phyloP scores from a whole-genome alignment of 768 basidiomycete species.

The Suillus fuscotomentosus region DNA sequence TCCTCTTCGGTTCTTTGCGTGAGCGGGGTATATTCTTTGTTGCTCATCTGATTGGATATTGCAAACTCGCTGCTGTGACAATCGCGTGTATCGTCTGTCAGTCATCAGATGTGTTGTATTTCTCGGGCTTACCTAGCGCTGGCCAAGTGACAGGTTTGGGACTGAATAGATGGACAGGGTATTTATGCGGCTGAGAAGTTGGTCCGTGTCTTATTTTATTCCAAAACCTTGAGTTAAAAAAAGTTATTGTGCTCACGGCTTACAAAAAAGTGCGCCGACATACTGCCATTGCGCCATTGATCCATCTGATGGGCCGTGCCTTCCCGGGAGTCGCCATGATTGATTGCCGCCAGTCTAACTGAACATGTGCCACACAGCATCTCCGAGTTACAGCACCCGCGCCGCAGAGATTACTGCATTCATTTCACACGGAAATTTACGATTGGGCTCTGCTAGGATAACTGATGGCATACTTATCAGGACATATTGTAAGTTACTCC shows the following conservation, averaged over 20 bases:
- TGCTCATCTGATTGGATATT: constrained; percentile 16
- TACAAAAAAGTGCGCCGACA: background rate
- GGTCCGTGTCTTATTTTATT: background rate
- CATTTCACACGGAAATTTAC: background rate
- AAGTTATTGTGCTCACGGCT: background rate
- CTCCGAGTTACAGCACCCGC: background rate
- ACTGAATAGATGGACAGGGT: background rate
- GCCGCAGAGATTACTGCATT: background rate
- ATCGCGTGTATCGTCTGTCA: background rate
- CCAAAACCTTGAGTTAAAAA: background rate
- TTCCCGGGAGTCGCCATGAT: background rate
- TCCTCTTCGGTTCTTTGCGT: constrained; percentile 11
- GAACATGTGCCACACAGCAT: background rate
- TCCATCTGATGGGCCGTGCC: background rate
- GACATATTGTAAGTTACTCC: background rate
- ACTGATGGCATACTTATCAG: background rate
- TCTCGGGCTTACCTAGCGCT: background rate
- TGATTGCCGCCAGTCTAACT: background rate
- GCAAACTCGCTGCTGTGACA: background rate
- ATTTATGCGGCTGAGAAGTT: constrained; percentile 6
- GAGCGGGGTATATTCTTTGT: constrained; percentile 11
- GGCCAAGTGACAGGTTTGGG: background rate
- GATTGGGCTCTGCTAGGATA: background rate
- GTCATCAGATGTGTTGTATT: background rate
- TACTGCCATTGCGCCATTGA: background rate